phyloP scores from a whole-genome alignment of 2,329 filamentous ascomycete species.

The Decorospora gaudefroyi region DNA sequence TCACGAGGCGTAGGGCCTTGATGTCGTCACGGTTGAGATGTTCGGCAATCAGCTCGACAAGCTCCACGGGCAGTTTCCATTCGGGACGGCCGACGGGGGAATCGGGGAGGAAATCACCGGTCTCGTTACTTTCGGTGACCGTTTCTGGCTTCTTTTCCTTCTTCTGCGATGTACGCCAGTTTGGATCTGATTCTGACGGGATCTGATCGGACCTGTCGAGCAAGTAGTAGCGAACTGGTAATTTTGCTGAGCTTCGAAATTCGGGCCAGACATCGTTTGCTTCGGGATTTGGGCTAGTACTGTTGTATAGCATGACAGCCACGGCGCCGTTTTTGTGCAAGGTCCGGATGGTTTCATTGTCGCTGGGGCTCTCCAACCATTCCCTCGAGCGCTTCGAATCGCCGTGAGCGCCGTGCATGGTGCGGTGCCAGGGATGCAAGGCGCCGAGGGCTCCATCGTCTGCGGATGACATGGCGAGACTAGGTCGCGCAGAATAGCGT shows the following conservation, averaged over 20 bases:
- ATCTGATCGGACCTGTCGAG: conserved; percentile 14
- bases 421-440: not conserved
- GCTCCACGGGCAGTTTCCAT: conserved; percentile 61
- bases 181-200: not conserved
- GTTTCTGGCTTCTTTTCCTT: not conserved
- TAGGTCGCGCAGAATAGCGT: too few species aligned
- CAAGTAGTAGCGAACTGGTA: conserved; percentile 33
- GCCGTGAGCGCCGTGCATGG: conserved; percentile 3
- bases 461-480: too few species aligned
- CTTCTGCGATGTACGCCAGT: conserved; percentile 3
- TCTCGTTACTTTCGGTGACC: not conserved
- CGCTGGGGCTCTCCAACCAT: conserved; percentile 20
- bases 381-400: conserved; percentile 27
- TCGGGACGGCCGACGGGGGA: conserved; percentile 44
- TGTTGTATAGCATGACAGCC: conserved; percentile 32
- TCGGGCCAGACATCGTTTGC: conserved; percentile 47
- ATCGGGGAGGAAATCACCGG: not conserved
- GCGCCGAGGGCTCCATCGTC: too few species aligned
- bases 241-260: conserved; percentile 34
- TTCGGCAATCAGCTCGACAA: conserved; percentile 62
- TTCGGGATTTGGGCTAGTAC: conserved; percentile 18
- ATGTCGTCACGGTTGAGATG: conserved; percentile 63
- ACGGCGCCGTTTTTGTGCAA: conserved; percentile 30
- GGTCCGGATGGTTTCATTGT: conserved; percentile 14
- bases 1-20: conserved; percentile 65